Percentiles rank a stretch among this genome's conserved stretches.
Evolutionary conservation across 139 green algal species (phyloP).

Genomic region (Chlorella sp.): DNA sequence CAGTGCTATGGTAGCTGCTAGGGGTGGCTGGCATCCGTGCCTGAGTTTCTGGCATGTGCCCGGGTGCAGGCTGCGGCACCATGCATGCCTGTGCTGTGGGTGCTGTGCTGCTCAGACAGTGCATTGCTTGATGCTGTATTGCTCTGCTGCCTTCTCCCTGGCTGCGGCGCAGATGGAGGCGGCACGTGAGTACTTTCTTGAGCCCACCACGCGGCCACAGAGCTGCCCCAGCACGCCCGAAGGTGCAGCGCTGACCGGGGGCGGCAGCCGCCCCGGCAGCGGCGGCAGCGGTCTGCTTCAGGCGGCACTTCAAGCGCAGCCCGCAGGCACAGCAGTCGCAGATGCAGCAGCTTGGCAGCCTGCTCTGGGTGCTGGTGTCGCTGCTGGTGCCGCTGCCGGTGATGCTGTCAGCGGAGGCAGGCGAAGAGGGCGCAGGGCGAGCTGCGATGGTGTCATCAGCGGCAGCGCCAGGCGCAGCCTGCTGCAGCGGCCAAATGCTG

Average conservation of each 20-base stretch:
- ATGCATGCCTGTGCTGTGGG: background rate
- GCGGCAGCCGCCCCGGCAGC: background rate
- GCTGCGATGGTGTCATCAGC: background rate
- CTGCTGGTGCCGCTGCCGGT: background rate
- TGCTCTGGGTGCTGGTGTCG: no score
- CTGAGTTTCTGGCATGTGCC: no score
- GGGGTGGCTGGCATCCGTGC: background rate
- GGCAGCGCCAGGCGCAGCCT: background rate
- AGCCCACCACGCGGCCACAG: background rate
- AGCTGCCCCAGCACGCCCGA: background rate
- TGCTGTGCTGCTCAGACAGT: background rate
- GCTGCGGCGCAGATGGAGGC: conserved; percentile 15
- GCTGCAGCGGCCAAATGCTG: background rate
- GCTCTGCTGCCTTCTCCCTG: background rate
- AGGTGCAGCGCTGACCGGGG: background rate
- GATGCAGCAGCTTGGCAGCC: background rate
- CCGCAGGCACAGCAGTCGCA: background rate
- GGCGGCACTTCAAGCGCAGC: conserved; percentile 6
- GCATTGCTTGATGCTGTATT: background rate
- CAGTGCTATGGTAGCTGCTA: background rate
- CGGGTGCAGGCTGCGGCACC: no score
- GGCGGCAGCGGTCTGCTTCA: background rate
- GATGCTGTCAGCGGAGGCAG: background rate
- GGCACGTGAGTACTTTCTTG: conserved; percentile 13
- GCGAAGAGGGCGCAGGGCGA: background rate